Base-by-base conservation (phyloP, 2,329 filamentous ascomycete genomes). In the Pseudocercospora macadamiae region DNA sequence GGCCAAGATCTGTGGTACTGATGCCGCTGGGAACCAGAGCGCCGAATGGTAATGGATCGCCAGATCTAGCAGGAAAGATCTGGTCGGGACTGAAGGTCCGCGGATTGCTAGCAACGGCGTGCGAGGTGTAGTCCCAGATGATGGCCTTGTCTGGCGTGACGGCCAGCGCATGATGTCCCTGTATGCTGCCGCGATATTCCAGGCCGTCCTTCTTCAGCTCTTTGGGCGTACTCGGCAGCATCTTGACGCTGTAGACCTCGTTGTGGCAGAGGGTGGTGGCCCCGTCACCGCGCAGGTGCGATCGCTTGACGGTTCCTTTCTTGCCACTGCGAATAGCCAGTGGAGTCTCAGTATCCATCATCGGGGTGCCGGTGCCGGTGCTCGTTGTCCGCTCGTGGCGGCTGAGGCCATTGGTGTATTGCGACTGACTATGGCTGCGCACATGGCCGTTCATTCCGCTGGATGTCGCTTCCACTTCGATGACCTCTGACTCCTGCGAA, bases 81-180 rank as follows among this genome's bases (percentile, higher is more conserved):
- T 97, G 82, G 21, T 88, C 85, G n/a, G n/a, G n/a, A n/a, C n/a
- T n/a, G 69, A 99, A 91, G 8, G 85, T 86, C 67, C 93, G 90
- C 21, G 91, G 89, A 72, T 93, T 89, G 69, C 89, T 86, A 1
- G 88, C 88, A 52, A 76, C 69, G 8, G 85, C 79, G 30, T 84
- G 82, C 25, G 76, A 74, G 51, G 86, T 86, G 76, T 97, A 97
- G 14, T 91, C 89, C 95, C 95, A 99, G 51, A 96, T 86, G 61
- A 96, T 84, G 67, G 93, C 95, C 71, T 93, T 87, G 6, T 88
- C 87, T 65, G 88, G 86, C 7, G 91, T 96, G 56, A 97, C 81
- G 47, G 87, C 88, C 56, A 97, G 82, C 49, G 90, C 93, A 16
- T 68, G 60, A 19, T 26, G 63, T 61, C 59, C 57, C 19, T 36